phyloP scores from a whole-genome alignment of 768 basidiomycete genomes.

The Mycena vitilis region DNA sequence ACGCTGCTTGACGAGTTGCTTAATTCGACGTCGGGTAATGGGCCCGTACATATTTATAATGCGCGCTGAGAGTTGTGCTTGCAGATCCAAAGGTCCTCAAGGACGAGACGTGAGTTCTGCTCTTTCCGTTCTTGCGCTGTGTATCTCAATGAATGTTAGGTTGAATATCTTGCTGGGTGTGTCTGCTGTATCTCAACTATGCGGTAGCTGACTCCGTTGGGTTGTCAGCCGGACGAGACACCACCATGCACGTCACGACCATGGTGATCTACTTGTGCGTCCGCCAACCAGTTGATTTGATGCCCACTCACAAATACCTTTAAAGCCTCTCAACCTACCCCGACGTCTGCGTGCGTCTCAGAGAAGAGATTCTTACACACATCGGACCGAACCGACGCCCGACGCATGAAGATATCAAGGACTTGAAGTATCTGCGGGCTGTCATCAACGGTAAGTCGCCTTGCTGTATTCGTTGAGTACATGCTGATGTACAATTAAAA shows the following conservation, averaged over 20 bases:
- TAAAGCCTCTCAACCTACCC: conserved; percentile 48
- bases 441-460: conserved; percentile 62
- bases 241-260: conserved; percentile 47
- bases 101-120: conserved; percentile 49
- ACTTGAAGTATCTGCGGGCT: conserved; percentile 69
- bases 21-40: conserved; percentile 59
- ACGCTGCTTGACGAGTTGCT: conserved; percentile 64
- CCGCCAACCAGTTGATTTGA: too few relatives aligned
- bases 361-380: conserved; percentile 59
- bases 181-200: too few relatives aligned
- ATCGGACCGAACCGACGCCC: conserved; percentile 58
- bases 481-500: background rate
- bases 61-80: too few relatives aligned
- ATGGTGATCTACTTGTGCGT: conserved; percentile 48
- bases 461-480: conserved; percentile 29
- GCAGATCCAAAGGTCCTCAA: conserved; percentile 54
- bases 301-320: background rate
- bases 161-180: conserved; percentile 25
- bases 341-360: conserved; percentile 54
- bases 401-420: conserved; percentile 64
- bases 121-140: too few relatives aligned
- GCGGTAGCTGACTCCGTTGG: too few relatives aligned
- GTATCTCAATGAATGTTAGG: background rate
- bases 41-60: too few relatives aligned
- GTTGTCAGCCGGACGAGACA: conserved; percentile 11